Evolutionary conservation across 805 yeast species (phyloP).

Genomic region (Cyberlindnera lachancei): DNA sequence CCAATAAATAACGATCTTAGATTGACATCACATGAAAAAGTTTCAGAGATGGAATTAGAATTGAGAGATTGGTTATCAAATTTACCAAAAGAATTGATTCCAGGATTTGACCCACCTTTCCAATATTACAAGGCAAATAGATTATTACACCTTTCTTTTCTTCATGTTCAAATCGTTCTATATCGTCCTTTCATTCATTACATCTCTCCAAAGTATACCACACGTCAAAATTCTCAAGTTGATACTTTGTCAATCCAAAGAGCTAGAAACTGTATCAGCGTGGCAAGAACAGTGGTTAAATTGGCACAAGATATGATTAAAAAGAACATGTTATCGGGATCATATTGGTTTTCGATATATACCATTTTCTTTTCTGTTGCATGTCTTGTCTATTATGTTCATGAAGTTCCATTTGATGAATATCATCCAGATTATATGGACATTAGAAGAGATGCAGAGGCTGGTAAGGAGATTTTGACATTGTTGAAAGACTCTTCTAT

Average conservation of each 20-base stretch:
- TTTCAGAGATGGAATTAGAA: constrained; percentile 59
- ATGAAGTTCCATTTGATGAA: constrained; percentile 40
- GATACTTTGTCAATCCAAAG: constrained; percentile 62
- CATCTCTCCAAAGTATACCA: constrained; percentile 47
- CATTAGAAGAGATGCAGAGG: constrained; percentile 72
- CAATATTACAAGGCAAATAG: constrained; percentile 66
- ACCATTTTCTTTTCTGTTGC: constrained; percentile 72
- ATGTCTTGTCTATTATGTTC: constrained; percentile 73
- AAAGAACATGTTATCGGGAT: constrained; percentile 65
- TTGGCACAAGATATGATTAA: constrained; percentile 75
- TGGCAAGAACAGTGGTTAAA: constrained; percentile 75
- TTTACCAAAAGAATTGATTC: constrained; percentile 64
- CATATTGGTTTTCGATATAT: constrained; percentile 88
- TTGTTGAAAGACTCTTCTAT: constrained; percentile 63
- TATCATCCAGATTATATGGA: constrained; percentile 44
- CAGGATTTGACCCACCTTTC: constrained; percentile 60
- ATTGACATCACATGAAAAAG: constrained; percentile 28
- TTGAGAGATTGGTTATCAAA: constrained; percentile 64
- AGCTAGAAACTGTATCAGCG: constrained; percentile 78
- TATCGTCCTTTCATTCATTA: constrained; percentile 88
- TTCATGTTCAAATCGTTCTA: constrained; percentile 72
- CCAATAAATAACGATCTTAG: constrained; percentile 44
- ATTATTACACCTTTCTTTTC: constrained; percentile 59
- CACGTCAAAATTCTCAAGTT: constrained; percentile 24
- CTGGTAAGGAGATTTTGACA: constrained; percentile 69